These are phyloP conservation scores for Kalaharituber pfeilii DNA, from an alignment of 2,329 filamentous ascomycete genomes.

Conservation along the genomic window DNA sequence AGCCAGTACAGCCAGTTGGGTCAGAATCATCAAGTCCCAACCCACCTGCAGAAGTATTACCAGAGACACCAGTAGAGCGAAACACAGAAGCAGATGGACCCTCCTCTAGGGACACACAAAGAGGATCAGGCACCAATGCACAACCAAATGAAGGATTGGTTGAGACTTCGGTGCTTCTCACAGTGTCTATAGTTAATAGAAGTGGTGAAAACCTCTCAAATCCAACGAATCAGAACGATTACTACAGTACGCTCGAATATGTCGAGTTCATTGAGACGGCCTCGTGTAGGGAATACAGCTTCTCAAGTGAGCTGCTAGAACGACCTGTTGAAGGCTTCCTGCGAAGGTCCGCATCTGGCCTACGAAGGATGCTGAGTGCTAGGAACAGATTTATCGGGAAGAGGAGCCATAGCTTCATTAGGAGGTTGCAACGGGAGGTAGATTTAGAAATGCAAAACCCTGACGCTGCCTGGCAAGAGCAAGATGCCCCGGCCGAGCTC, in stretches of 20 bases:
- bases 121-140: no score
- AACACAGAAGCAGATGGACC: no score
- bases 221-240: not conserved
- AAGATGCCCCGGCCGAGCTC: not conserved
- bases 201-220: not conserved
- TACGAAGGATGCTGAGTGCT: not conserved
- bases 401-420: not conserved
- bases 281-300: not conserved
- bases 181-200: not conserved
- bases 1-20: no score
- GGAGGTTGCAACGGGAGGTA: not conserved
- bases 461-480: not conserved
- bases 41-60: no score
- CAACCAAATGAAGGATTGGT: not conserved
- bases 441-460: not conserved
- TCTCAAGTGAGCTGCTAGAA: not conserved
- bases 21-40: no score
- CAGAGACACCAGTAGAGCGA: no score
- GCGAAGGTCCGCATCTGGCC: not conserved
- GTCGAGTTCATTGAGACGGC: not conserved
- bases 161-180: not conserved
- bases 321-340: not conserved
- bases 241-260: not conserved
- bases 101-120: no score
- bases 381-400: not conserved